Evolutionary conservation across 2,329 filamentous ascomycete genomes (phyloP).

Genomic region (Lojkania enalia): DNA sequence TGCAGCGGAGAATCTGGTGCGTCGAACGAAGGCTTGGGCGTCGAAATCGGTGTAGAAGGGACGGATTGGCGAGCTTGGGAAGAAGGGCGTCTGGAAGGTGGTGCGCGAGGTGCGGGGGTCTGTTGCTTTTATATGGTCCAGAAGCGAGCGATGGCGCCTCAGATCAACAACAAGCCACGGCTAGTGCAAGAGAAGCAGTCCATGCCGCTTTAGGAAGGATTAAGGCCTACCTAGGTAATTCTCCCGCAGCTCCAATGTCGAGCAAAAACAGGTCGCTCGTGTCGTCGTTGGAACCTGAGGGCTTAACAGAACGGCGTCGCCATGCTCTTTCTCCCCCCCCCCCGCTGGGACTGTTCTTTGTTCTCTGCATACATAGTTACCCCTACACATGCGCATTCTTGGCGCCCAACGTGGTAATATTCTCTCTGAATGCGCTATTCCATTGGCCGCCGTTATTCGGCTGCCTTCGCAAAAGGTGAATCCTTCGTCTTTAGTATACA

Average conservation of each 20-base stretch:
- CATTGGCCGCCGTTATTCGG: conserved; percentile 7
- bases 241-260: conserved; percentile 9
- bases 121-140: conserved; percentile 35
- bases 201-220: conserved; percentile 39
- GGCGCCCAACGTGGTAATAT: conserved; percentile 9
- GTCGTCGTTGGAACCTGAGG: conserved; percentile 25
- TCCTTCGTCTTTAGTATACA: conserved; percentile 2
- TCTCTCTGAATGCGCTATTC: background rate
- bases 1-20: conserved; percentile 31
- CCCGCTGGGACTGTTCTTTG: conserved; percentile 1
- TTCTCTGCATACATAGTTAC: conserved; percentile 4
- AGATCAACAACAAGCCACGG: conserved; percentile 34
- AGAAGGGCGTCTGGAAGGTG: conserved; percentile 27
- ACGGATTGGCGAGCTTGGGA: conserved; percentile 31
- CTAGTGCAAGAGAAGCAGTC: conserved; percentile 26
- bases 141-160: conserved; percentile 27
- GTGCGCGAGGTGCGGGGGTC: conserved; percentile 32
- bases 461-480: conserved; percentile 12
- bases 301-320: background rate
- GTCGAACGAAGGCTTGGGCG: conserved; percentile 37
- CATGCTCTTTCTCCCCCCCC: conserved; percentile 1
- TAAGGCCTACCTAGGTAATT: conserved; percentile 30
- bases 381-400: too few relatives aligned
- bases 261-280: conserved; percentile 6
- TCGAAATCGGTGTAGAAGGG: conserved; percentile 23